Base-by-base conservation (phyloP, 495 filamentous ascomycete genomes). In the Clohesyomyces aquaticus region DNA sequence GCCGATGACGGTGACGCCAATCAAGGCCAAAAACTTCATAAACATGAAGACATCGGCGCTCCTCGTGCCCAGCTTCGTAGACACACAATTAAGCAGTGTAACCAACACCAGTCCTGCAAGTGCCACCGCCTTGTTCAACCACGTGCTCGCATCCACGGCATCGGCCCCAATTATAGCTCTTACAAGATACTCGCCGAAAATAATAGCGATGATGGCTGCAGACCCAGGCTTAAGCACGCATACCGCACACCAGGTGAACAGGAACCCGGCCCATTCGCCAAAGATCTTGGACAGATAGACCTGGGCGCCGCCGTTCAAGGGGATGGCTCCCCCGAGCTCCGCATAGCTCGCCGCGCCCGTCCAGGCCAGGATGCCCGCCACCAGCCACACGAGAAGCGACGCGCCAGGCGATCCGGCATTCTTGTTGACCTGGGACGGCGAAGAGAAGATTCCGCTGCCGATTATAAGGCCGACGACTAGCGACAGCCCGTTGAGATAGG, bases 391-490 rank as follows among this genome's bases (percentile, higher is more conserved):
- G 19, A 98, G 84, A 55, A 98, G 78, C 6, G 91, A 87, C 49
- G 91, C 93, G 4, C 94, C 94, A 1, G 93, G 93, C 26, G 93
- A 96, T 23, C 95, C 95, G 25, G 88, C 92, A 75, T 96, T 93
- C 55, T 82, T 82, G 71, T 96, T 96, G 67, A 98, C 95, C 76
- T 96, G 91, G 64, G 89, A 91, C 0, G 94, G 94, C 27, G 91
- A 93, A 10, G 91, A 93, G 77, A 98, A 98, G 70, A 98, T 97
- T 1, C 94, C 94, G 18, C 90, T 93, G n/a, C 94, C 94, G 68
- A 98, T 98, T 73, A 97, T 94, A 49, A 98, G 71, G 4, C 95
- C 93, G 10, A 98, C 84, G 18, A 98, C 87, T 18, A 98, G 78
- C 18, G 91, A 93, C 32, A 98, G 75, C 0, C 95, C 93, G 76